Base-by-base conservation (phyloP, 1,284 basidiomycete species). In the Boletus mariae region DNA sequence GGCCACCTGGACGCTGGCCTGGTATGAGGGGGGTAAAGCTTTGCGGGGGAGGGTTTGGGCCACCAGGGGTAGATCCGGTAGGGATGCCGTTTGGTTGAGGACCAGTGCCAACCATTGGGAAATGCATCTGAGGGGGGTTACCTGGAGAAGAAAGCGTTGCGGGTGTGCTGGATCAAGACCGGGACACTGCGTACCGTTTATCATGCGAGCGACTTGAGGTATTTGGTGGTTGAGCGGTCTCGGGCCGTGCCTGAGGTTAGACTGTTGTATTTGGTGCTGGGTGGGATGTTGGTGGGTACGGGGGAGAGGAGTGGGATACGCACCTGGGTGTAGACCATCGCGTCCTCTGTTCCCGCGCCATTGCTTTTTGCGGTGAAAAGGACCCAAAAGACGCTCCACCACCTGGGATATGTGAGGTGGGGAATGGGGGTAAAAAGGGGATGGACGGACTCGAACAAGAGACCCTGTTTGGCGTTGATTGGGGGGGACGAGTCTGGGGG, bases 371-470 rank as follows among this genome's bases (percentile, higher is more conserved):
- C 86, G 11, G 82, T 80, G 65, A 90, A 91, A 9, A 90, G 72
- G 0, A 89, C 83, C 88, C 89, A 91, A 61, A 91, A 91, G 23
- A 92, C 89, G 61, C 82, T 86, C 89, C 88, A 91, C 89, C 88
- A 91, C 67, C 88, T 90, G 61, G 46, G 44, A n/a, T 15, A 38
- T 17, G 44, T 45, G 13, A 51, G 42, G 1, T 47, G 42, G 44
- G 45, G 4, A 13, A 12, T 17, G 26, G 2, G 11, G 34, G 40
- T 3, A n/a, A 29, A 31, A 54, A 17, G 50, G 43, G 40, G 46
- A n/a, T 15, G 5, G 49, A 80, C 87, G 56, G 62, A 90, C 87
- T 91, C 89, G 71, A 89, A 91, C 37, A 91, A 73, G 54, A 91
- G 75, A 48, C 88, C 89, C 68, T 90, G 89, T 54, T 80, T 81